Evolutionary conservation across 371 early-diverging fungal genomes (phyloP).

Genomic region (Amoeboradix gromovi): DNA sequence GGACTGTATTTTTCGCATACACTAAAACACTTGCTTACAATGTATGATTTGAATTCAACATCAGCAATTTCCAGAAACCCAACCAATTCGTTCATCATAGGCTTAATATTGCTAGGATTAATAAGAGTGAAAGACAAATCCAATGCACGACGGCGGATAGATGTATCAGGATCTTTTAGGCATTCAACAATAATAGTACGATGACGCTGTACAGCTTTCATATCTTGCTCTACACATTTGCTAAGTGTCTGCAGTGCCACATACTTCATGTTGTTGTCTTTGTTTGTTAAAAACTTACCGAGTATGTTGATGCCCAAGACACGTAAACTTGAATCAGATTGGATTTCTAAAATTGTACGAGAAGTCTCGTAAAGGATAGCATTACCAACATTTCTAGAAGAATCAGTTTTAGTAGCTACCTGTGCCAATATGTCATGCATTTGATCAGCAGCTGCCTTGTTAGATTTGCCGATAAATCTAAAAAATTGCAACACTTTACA

Average conservation of each 20-base stretch:
- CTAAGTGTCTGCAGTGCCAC: conserved; percentile 77
- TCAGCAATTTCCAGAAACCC: conserved; percentile 72
- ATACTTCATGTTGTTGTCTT: conserved; percentile 82
- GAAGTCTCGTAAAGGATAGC: conserved; percentile 85
- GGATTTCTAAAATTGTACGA: conserved; percentile 72
- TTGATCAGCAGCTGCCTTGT: conserved; percentile 55
- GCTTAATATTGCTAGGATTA: conserved; percentile 65
- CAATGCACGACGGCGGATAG: conserved; percentile 78
- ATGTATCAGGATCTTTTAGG: conserved; percentile 71
- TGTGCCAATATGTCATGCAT: conserved; percentile 89
- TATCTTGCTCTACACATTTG: conserved; percentile 45
- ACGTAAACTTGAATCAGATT: conserved; percentile 60
- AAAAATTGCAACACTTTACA: conserved; percentile 68
- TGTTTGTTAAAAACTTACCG: conserved; percentile 68
- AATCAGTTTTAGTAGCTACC: conserved; percentile 79
- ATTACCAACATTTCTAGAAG: conserved; percentile 78
- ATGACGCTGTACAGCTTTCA: conserved; percentile 81
- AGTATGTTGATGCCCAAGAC: conserved; percentile 85
- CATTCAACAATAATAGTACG: conserved; percentile 81
- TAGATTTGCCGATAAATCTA: conserved; percentile 51
- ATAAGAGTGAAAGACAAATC: conserved; percentile 81
- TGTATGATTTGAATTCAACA: conserved; percentile 52
- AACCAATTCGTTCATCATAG: conserved; percentile 63
- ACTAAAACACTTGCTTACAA: conserved; percentile 57
- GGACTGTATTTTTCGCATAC: conserved; percentile 48